Evolutionary conservation across 169 alveolate genomes (phyloP).

Genomic region (Plasmodium sp.): DNA sequence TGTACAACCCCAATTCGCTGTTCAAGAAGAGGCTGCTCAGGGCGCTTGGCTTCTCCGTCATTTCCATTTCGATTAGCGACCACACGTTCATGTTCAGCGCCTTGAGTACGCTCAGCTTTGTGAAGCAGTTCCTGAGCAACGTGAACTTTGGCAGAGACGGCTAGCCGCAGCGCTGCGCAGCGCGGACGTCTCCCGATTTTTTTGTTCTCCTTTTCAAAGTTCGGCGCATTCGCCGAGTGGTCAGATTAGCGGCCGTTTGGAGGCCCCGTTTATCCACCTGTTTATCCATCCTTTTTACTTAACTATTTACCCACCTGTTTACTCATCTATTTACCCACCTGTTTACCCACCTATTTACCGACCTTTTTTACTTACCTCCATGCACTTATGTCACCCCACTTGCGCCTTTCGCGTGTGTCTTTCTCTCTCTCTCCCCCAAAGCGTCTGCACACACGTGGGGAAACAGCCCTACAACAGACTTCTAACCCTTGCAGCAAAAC

Average conservation of each 20-base stretch:
- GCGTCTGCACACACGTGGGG: not conserved
- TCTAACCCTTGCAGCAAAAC: not conserved
- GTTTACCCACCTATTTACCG: not conserved
- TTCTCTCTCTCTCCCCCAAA: not conserved
- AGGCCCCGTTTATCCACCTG: not conserved
- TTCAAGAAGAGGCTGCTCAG: constrained; percentile 59
- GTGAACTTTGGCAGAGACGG: not conserved
- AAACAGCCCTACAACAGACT: not conserved
- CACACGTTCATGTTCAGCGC: constrained; percentile 65
- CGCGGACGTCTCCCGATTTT: not conserved
- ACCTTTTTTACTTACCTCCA: not conserved
- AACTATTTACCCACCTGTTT: too few species aligned
- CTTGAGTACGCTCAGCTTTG: constrained; percentile 10
- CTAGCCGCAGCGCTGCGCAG: not conserved
- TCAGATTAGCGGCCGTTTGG: not conserved
- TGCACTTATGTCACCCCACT: not conserved
- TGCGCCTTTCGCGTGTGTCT: not conserved
- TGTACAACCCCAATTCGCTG: constrained; percentile 39
- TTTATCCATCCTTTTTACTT: not conserved
- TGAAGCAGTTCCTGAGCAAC: not conserved
- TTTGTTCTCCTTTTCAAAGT: not conserved
- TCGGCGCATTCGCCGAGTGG: not conserved
- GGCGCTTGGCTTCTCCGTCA: constrained; percentile 33
- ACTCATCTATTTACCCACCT: not conserved
- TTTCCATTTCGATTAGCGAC: constrained; percentile 40